A percentile compares a stretch with the other conserved stretches of the same genome.
Conservation (phyloP, 2,329 filamentous ascomycete species). For the Monilinia laxa region DNA sequence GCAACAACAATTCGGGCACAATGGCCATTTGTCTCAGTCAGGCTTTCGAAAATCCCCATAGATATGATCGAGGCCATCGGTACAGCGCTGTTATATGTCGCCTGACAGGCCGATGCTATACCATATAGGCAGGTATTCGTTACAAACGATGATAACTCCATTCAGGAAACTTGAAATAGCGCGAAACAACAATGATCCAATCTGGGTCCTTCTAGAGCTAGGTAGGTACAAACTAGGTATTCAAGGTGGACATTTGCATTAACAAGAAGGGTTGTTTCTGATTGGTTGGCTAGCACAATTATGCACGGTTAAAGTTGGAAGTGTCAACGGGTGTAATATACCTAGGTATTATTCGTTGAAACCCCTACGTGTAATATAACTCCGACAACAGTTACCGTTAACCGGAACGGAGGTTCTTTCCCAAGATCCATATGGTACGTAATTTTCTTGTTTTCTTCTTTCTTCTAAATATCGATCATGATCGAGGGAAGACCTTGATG, state of each 20-base stretch:
- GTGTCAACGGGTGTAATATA: background rate
- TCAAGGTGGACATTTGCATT: constrained; percentile 11
- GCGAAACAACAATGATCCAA: too few relatives aligned
- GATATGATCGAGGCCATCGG: too few relatives aligned
- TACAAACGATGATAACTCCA: background rate
- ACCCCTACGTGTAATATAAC: background rate
- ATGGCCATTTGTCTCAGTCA: background rate
- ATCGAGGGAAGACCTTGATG: background rate
- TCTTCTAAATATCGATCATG: background rate
- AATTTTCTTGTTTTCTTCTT: background rate
- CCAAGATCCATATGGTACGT: background rate
- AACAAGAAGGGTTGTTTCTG: background rate
- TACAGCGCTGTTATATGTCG: background rate
- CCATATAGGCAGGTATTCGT: background rate
- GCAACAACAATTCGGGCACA: background rate
- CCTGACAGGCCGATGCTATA: background rate
- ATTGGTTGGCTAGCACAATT: background rate
- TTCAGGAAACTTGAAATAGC: background rate
- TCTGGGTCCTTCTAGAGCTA: background rate
- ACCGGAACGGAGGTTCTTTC: background rate
- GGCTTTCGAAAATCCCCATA: background rate
- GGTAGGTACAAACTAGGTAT: background rate
- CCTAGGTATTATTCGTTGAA: background rate
- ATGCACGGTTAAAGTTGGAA: background rate
- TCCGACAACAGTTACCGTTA: background rate